Base-by-base conservation (phyloP, 768 basidiomycete species). In the Boletus reticulatus region DNA sequence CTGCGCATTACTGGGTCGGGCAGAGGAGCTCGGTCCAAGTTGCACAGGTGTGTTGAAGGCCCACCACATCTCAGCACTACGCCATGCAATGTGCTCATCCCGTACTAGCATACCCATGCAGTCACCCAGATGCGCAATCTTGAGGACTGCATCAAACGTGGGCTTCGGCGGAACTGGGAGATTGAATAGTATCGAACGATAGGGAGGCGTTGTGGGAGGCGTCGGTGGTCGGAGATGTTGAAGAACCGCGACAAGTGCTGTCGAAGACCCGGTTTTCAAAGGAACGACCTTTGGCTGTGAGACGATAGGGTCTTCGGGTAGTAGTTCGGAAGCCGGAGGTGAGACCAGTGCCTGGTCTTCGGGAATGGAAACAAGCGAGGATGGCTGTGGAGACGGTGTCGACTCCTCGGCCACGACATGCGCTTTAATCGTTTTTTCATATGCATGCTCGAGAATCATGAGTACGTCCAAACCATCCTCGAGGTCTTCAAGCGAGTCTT, bases 31-130 rank as follows among this genome's bases (percentile, higher is more conserved):
- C 3, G 84, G 84, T 8, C 84, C 84, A 31, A 88, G 82, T 62
- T 85, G 84, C 29, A 79, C 75, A 0, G 84, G 85, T n/a, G 80
- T 82, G 62, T 86, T 86, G 70, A 86, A 86, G 14, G 79, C 81
- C 82, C 92, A 94, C 84, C 94, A 94, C 91, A 96, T 95, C 71
- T 97, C 95, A 42, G 90, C 83, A 47, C 86, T 89, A 32, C 94
- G 80, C 86, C 93, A 97, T 2, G 85, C 82, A 43, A 97, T 84
- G 51, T 83, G 77, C 43, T 88, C 83, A 7, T 81, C 86, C 3
- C 94, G 83, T 19, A 98, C 84, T 20, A 97, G 79, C 80, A 92
- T 88, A 22, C 87, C 86, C 82, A 89, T 88, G 67, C 92, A 92
- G 64, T 95, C 92, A 10, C 93, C 92, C 9, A 95, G 70, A 62